Evolutionary conservation across 2,329 filamentous ascomycete species (phyloP), one percentile per base, ranked within the genome.

Genomic region (Berkeleyomyces rouxiae): DNA sequence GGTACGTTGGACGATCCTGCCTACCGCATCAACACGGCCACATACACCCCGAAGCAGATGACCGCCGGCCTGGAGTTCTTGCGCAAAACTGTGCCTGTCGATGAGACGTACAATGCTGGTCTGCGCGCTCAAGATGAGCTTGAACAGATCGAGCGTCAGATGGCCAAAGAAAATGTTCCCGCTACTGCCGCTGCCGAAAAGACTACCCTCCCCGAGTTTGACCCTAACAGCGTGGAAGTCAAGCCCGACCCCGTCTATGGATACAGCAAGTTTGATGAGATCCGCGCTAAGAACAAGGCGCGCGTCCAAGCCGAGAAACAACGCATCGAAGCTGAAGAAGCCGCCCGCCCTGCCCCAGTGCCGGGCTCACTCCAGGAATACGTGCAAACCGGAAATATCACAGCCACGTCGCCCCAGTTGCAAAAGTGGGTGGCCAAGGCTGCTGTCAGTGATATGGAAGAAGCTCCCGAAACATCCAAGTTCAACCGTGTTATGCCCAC

Each of bases 91-190:
- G 74, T 81, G 0, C 76, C 78, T 0, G 79, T 86, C 2, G 78
- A 86, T 64, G 83, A 86, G 70, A 72, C 83, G 37, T 71, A 79
- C 67, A 84, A 82, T 67, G 82, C 82, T 2, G 81, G 81, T 0
- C 72, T 84, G 60, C 75, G 82, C 58, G 83, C 82, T 11, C 82
- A 86, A 71, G 79, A 84, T 63, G 83, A 86, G 72, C 75, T 86
- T 59, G 75, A 74, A 23, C 74, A 74, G 63, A 70, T 85, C 66
- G 81, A 83, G 65, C 68, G 69, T 67, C 68, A 73, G 66, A 58
- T 64, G 66, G 58, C 63, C 62, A 57, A 66, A 61, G 59, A 67
- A 33, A 62, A 65, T 53, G 7, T 58, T 23, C 37, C 53, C 7
- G 39, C 63, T 7, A 37, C 36, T 16, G 23, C 57, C 59, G 61